Conservation (phyloP, 2,329 filamentous ascomycete species). For the Aspergillus ochraceus region DNA sequence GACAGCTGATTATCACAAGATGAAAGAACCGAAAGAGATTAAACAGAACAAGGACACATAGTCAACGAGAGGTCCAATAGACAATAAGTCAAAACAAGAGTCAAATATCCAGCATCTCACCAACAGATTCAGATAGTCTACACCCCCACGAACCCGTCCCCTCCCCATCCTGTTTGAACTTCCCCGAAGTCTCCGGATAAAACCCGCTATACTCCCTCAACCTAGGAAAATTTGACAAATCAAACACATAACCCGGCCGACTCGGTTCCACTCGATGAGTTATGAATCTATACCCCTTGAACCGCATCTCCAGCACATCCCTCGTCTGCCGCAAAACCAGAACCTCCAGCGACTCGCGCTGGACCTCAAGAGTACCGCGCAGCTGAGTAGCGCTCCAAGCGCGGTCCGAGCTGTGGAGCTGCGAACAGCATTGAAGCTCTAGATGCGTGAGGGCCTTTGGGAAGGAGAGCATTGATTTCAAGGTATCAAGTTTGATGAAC, state of each 20-base stretch:
- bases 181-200: background rate
- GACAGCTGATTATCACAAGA: too few relatives aligned
- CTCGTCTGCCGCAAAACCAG: background rate
- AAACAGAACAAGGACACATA: too few relatives aligned
- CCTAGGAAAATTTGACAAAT: background rate
- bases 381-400: background rate
- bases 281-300: background rate
- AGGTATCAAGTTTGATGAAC: background rate
- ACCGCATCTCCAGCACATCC: background rate
- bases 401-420: background rate
- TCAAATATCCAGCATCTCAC: too few relatives aligned
- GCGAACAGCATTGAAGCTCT: background rate
- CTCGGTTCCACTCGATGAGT: background rate
- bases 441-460: background rate
- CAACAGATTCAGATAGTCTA: too few relatives aligned
- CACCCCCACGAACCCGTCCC: too few relatives aligned
- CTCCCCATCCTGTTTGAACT: background rate
- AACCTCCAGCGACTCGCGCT: background rate
- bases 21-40: too few relatives aligned
- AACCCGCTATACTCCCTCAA: background rate
- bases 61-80: too few relatives aligned
- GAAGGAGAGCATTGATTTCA: background rate
- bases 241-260: background rate
- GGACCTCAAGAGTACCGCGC: background rate
- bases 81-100: too few relatives aligned